Percentiles rank a stretch among this genome's conserved stretches.
These are phyloP conservation scores for Xanthoparmelia taractica DNA, from an alignment of 495 filamentous ascomycete genomes.

Conservation along the genomic window DNA sequence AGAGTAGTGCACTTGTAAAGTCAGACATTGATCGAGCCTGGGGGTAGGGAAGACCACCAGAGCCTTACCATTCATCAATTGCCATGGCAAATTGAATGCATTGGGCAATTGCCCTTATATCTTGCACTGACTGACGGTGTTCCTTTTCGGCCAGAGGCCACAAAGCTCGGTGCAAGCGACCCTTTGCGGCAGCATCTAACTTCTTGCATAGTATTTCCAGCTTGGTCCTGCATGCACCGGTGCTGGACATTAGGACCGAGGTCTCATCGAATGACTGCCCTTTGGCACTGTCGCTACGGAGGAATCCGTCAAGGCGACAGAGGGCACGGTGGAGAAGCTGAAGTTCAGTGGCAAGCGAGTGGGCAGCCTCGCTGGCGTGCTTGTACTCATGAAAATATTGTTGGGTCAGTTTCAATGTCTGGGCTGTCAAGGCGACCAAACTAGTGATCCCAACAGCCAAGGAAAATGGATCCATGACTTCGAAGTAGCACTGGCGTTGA, in stretches of 20 bases:
- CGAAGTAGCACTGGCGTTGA: not conserved
- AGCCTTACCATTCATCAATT: slow-evolving; percentile 10
- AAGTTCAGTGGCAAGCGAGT: not conserved
- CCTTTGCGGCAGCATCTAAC: slow-evolving; percentile 1
- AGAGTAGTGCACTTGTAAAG: slow-evolving; percentile 4
- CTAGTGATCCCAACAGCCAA: slow-evolving; percentile 10
- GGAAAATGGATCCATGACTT: slow-evolving; percentile 17
- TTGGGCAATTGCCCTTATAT: slow-evolving; percentile 9
- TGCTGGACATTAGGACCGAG: slow-evolving; percentile 11
- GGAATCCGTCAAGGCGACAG: slow-evolving; percentile 10
- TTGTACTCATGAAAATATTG: not conserved
- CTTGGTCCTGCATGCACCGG: slow-evolving; percentile 8
- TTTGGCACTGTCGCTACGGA: not conserved
- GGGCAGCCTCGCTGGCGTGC: slow-evolving; percentile 11
- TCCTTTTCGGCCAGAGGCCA: slow-evolving; percentile 19
- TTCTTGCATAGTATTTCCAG: slow-evolving; percentile 10
- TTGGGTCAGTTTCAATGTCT: not conserved
- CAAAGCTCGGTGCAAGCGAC: not conserved
- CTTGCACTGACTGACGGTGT: slow-evolving; percentile 15
- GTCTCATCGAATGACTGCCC: not conserved
- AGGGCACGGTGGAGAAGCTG: slow-evolving; percentile 1
- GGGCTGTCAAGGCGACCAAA: slow-evolving; percentile 2
- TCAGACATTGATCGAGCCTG: slow-evolving; percentile 4
- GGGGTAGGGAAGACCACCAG: not conserved
- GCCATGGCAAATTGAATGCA: slow-evolving; percentile 19